phyloP scores from a whole-genome alignment of 768 basidiomycete species.

The Hypholoma fasciculare region DNA sequence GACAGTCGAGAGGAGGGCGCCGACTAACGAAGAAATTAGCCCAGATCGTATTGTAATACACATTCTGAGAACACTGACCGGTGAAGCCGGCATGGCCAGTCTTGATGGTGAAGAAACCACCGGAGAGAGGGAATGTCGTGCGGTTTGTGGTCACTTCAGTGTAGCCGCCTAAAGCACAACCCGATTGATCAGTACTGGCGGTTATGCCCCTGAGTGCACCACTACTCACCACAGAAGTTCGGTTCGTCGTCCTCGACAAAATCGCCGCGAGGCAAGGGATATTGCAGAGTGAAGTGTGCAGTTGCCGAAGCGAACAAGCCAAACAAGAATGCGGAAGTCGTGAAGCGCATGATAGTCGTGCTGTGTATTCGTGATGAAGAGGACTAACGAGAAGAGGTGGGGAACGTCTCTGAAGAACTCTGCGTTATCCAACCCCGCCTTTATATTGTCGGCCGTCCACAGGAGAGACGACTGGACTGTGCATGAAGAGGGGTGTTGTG shows the following conservation, averaged over 20 bases:
- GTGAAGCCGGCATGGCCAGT: constrained; percentile 59
- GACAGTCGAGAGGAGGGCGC: constrained; percentile 53
- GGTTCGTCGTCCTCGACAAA: constrained; percentile 59
- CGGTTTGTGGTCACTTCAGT: constrained; percentile 51
- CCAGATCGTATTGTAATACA: background rate
- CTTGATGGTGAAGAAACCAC: constrained; percentile 57
- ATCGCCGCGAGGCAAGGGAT: constrained; percentile 65
- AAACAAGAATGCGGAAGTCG: constrained; percentile 19
- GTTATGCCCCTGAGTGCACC: background rate
- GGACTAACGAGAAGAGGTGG: background rate
- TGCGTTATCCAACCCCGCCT: background rate
- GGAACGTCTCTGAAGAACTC: background rate
- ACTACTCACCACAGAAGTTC: constrained; percentile 63
- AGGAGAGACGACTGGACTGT: background rate
- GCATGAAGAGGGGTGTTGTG: background rate
- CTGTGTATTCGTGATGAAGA: background rate
- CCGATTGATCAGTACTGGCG: background rate
- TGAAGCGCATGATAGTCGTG: constrained; percentile 31
- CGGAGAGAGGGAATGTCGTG: constrained; percentile 64
- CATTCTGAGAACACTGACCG: constrained; percentile 32
- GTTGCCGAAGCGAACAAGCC: constrained; percentile 41
- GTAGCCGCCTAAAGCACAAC: constrained; percentile 54
- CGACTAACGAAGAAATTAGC: constrained; percentile 35
- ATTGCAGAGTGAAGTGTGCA: constrained; percentile 78
- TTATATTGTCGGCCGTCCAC: background rate